Conservation (phyloP, 108 stramenopile genomes). For the Poteriospumella lacustris region DNA sequence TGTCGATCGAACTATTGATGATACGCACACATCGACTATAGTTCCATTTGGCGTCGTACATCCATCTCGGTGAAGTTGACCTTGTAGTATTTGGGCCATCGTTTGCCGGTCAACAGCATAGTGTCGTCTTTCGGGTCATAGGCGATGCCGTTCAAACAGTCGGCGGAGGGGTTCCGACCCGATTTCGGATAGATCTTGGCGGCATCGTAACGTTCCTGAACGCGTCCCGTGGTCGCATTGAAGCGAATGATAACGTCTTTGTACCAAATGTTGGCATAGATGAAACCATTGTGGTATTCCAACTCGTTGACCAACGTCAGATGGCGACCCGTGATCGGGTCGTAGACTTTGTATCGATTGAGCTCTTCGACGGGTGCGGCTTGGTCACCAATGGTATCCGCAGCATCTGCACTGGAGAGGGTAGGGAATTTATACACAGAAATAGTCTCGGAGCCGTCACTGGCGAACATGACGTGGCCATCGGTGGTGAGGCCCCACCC, state of each 20-base stretch:
- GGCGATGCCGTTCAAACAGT: constrained; percentile 46
- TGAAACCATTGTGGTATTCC: constrained; percentile 34
- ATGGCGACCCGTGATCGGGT: neutral
- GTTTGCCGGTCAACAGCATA: constrained; percentile 37
- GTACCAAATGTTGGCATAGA: constrained; percentile 45
- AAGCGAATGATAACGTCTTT: constrained; percentile 36
- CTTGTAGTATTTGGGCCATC: constrained; percentile 23
- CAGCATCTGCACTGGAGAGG: too few relatives aligned
- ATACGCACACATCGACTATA: too few relatives aligned
- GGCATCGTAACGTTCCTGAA: constrained; percentile 32
- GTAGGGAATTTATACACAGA: constrained; percentile 30
- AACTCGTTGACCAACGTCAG: constrained; percentile 36
- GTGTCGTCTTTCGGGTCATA: constrained; percentile 36
- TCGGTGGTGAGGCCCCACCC: constrained; percentile 49
- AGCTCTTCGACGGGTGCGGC: neutral
- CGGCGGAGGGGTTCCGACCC: neutral
- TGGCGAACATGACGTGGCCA: constrained; percentile 32
- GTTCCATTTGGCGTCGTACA: too few relatives aligned
- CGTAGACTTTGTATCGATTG: neutral
- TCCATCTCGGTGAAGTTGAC: too few relatives aligned
- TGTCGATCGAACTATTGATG: too few relatives aligned
- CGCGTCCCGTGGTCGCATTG: constrained; percentile 28
- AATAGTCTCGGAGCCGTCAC: constrained; percentile 38
- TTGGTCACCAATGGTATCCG: neutral
- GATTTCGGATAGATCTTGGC: constrained; percentile 29